Evolutionary conservation across 495 filamentous ascomycete species (phyloP).

Genomic region (Xylaria sp.): DNA sequence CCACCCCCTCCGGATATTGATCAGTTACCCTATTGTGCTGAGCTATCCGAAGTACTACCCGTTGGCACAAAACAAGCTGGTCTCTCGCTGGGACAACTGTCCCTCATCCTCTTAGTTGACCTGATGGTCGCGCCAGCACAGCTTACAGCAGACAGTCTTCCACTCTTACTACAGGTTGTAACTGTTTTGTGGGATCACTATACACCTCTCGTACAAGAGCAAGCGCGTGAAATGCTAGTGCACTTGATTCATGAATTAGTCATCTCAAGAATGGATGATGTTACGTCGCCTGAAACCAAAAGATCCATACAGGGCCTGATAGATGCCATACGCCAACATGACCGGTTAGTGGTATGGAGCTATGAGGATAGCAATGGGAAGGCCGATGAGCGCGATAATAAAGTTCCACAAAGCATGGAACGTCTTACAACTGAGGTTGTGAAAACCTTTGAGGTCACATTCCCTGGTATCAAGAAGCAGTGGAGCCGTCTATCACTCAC

Average conservation of each 20-base stretch:
- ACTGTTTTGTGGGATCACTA: slow-evolving; percentile 97
- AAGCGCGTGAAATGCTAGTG: slow-evolving; percentile 96
- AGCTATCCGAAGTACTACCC: slow-evolving; percentile 79
- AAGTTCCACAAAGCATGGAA: slow-evolving; percentile 88
- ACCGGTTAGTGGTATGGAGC: slow-evolving; percentile 84
- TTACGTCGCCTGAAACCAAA: slow-evolving; percentile 67
- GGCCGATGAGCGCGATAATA: slow-evolving; percentile 71
- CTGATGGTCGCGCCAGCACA: slow-evolving; percentile 92
- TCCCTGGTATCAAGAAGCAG: slow-evolving; percentile 85
- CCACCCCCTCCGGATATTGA: slow-evolving; percentile 76
- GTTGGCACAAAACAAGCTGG: slow-evolving; percentile 89
- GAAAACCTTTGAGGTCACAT: slow-evolving; percentile 81
- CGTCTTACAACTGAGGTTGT: slow-evolving; percentile 80
- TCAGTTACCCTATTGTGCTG: slow-evolving; percentile 85
- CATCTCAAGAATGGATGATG: slow-evolving; percentile 85
- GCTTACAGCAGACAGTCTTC: slow-evolving; percentile 75
- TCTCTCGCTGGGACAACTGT: slow-evolving; percentile 90
- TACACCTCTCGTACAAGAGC: slow-evolving; percentile 92
- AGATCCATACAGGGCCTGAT: slow-evolving; percentile 85
- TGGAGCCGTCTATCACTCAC: slow-evolving; percentile 89
- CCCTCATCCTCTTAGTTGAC: slow-evolving; percentile 92
- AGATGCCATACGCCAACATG: slow-evolving; percentile 86
- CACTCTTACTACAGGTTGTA: slow-evolving; percentile 86
- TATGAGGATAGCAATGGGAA: slow-evolving; percentile 92
- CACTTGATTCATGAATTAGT: slow-evolving; percentile 97